Evolutionary conservation across 345 rosid genomes (phyloP), one percentile per base, ranked within the genome.

Genomic region (Aegle marmelos): DNA sequence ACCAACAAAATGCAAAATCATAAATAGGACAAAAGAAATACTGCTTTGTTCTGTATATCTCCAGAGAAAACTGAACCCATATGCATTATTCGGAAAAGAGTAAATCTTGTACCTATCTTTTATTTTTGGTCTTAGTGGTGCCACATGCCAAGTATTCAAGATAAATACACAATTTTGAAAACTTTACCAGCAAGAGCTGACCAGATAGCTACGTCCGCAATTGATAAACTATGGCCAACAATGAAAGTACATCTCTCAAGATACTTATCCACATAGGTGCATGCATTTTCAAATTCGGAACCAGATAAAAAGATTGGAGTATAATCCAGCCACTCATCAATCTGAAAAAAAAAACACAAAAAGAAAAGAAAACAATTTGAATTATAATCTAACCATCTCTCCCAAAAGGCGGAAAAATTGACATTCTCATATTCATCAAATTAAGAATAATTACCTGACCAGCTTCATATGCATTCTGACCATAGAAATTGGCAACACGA

Each of bases 171-270:
- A 53, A 61, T n/a, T 56, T 56, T 57, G 36, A 37, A 78, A 37
- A n/a, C 30, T 11, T 66, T 83, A 96, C 98, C 98, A 73, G 94
- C 85, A 36, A 96, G 91, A 76, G 89, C 91, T 4, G 99, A 90
- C 98, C 99, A 96, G 65, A 94, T 78, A 21, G 93, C 98, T 68
- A 94, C 80, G 70, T 92, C 99, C 21, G 95, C 98, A 83, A 96
- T 87, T 11, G 98, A 84, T 75, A 92, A 85, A 76, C 64, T 82
- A 78, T 91, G 67, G 10, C 90, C 97, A 57, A 94, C 98, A n/a
- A 92, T 75, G 71, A 92, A 90, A 30, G 97, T 91, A 59, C 81
- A 68, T 54, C 72, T 85, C 80, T 88, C 82, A 60, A 94, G 84
- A 73, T 87, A 86, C 78, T 66, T 80, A 37, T 94, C 89, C 16